These are phyloP conservation scores for Flaveria robusta DNA, from an alignment of 129 eudicot genomes.

Conservation along the genomic window DNA sequence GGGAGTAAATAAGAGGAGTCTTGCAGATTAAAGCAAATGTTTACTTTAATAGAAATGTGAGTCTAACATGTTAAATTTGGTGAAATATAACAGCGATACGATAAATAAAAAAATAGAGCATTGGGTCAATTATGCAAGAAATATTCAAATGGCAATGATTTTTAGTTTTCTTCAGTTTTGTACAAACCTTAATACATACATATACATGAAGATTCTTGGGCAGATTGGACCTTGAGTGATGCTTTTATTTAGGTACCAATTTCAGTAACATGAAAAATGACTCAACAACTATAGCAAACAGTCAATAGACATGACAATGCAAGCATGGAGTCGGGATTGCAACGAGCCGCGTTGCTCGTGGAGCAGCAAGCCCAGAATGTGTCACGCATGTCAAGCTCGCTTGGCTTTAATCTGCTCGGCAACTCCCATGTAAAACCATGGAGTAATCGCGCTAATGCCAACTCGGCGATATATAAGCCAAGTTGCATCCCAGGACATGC, in stretches of 20 bases:
- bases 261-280: no score
- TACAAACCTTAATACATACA: no score
- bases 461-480: conserved; percentile 32
- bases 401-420: conserved; percentile 32
- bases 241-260: neutral
- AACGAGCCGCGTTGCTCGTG: conserved; percentile 34
- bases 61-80: no score
- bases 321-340: conserved; percentile 49
- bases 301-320: neutral
- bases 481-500: conserved; percentile 58
- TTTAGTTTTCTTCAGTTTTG: no score
- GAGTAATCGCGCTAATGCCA: conserved; percentile 44
- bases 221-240: no score
- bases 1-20: no score
- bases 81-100: neutral
- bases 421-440: conserved; percentile 58
- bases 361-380: conserved; percentile 41
- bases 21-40: no score
- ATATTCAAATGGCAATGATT: no score
- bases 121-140: no score
- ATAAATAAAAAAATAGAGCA: neutral
- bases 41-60: no score
- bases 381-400: conserved; percentile 57
- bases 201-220: neutral
- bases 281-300: neutral